A percentile compares a stretch with the other conserved stretches of the same genome.
phyloP scores from a whole-genome alignment of 305 asterid genomes.

The Solanum chacoense region DNA sequence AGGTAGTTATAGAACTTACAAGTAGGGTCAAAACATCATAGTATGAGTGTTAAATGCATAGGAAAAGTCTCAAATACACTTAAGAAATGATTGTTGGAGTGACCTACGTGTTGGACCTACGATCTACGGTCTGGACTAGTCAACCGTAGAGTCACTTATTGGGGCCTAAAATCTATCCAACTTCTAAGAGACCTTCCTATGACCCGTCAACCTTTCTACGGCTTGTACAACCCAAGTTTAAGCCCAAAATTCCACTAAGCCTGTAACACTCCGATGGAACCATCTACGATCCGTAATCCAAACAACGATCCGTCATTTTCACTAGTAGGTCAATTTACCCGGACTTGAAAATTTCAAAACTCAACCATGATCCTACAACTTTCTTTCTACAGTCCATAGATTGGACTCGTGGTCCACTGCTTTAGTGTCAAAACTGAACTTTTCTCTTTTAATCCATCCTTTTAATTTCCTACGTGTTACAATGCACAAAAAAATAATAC shows the following conservation, averaged over 20 bases:
- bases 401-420: background rate
- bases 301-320: background rate
- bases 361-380: background rate
- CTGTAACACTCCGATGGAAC: background rate
- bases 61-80: too few relatives aligned
- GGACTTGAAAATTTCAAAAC: too few relatives aligned
- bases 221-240: background rate
- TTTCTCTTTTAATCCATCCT: too few relatives aligned
- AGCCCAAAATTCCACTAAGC: background rate
- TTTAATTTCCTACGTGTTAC: too few relatives aligned
- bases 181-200: background rate
- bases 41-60: too few relatives aligned
- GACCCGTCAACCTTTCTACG: background rate
- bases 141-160: background rate
- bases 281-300: background rate
- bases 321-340: background rate
- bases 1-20: too few relatives aligned
- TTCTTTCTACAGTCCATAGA: background rate
- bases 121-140: background rate
- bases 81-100: background rate
- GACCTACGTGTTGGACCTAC: too few relatives aligned
- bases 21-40: too few relatives aligned
- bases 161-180: background rate
- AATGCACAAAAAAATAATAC: too few relatives aligned
- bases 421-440: background rate